These are phyloP conservation scores for Daucus carota DNA, from an alignment of 129 eudicot species.

Conservation along the genomic window DH1_v3.0 NC_030387.2:42501-43000, in stretches of 20 bases:
- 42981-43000: neutral
- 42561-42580: slow-evolving; percentile 17
- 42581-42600: slow-evolving; percentile 49
- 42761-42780: slow-evolving; percentile 37
- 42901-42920: neutral
- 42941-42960: neutral
- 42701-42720: slow-evolving; percentile 41
- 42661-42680: slow-evolving; percentile 34
- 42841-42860: neutral
- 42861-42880: neutral
- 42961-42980: neutral
- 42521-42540: slow-evolving; percentile 52
- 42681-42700: slow-evolving; percentile 44
- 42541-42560: slow-evolving; percentile 37
- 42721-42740: slow-evolving; percentile 67
- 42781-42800: neutral
- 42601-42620: slow-evolving; percentile 53
- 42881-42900: neutral
- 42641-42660: slow-evolving; percentile 40
- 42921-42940: neutral
- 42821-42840: neutral
- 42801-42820: neutral
- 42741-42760: slow-evolving; percentile 57
- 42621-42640: slow-evolving; percentile 24
- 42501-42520: slow-evolving; percentile 73